phyloP scores from a whole-genome alignment of 202 grass and related monocot genomes.

The Dendrocalamus latiflorus region DNA sequence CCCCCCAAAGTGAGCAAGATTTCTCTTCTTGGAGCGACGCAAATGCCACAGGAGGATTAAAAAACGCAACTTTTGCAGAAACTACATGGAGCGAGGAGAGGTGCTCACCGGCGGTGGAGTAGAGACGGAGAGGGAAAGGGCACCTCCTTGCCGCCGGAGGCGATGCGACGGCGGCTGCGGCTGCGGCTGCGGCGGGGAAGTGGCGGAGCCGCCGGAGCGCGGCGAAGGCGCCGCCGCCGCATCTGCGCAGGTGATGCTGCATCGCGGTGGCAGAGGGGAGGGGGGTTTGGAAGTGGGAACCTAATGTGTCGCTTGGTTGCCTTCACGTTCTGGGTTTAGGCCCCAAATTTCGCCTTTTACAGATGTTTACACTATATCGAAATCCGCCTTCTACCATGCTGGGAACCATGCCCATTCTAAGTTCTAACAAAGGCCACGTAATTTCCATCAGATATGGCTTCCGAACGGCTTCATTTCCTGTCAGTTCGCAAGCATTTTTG shows the following conservation, averaged over 20 bases:
- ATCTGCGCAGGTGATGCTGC: not conserved
- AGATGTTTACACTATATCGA: fast-evolving
- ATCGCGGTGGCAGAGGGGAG: constrained; percentile 17
- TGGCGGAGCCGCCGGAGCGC: constrained; percentile 9
- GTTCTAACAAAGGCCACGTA: not conserved
- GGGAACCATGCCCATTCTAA: fast-evolving
- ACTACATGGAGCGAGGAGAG: not conserved
- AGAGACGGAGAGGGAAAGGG: not conserved
- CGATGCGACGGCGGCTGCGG: not conserved
- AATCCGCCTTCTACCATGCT: not conserved
- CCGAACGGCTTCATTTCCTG: not conserved
- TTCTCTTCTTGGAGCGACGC: not conserved
- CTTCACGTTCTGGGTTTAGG: not conserved
- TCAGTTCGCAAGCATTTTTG: not conserved
- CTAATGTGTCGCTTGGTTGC: not conserved
- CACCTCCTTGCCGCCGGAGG: not conserved
- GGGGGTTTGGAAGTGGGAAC: not conserved
- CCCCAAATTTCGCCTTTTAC: not conserved
- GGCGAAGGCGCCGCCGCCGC: not conserved
- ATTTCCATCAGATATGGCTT: not conserved
- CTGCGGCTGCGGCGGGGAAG: not conserved
- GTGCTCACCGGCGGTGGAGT: constrained; percentile 41
- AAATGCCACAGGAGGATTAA: not conserved
- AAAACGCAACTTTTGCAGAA: not conserved
- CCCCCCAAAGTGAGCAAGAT: not conserved